Evolutionary conservation across 192 early-diverging fungal genomes (phyloP).

Genomic region (Powellomyces hirtus): DNA sequence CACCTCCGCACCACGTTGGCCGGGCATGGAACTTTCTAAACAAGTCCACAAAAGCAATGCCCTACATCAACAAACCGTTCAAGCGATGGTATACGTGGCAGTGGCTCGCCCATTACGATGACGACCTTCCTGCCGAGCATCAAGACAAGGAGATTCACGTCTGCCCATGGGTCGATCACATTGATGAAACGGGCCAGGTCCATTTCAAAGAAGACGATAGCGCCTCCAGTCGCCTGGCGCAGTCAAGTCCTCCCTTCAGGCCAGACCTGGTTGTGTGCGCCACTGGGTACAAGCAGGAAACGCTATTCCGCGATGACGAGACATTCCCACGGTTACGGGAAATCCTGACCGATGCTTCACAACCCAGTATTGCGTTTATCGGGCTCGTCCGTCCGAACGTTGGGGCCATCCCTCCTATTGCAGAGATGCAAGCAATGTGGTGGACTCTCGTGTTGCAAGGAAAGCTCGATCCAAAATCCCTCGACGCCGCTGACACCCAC

Average conservation of each 20-base stretch:
- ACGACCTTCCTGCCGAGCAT: background rate
- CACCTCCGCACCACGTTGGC: background rate
- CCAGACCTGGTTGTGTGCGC: conserved; percentile 11
- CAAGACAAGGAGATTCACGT: background rate
- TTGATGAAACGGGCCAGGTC: conserved; percentile 7
- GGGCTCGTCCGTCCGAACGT: conserved; percentile 12
- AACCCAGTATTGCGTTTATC: background rate
- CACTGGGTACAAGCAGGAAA: conserved; percentile 12
- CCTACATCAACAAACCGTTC: conserved; percentile 8
- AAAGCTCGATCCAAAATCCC: background rate
- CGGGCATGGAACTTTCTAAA: conserved; percentile 10
- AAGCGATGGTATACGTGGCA: background rate
- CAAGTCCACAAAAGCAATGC: conserved; percentile 7
- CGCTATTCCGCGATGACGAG: background rate
- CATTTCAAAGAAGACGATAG: background rate
- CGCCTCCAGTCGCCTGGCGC: background rate
- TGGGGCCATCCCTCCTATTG: conserved; percentile 13
- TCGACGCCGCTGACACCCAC: background rate
- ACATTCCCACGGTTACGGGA: background rate
- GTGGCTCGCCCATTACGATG: background rate
- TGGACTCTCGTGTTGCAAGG: background rate
- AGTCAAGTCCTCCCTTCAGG: background rate
- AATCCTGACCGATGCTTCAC: background rate
- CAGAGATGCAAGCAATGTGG: conserved; percentile 14
- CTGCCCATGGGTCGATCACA: background rate